These are phyloP conservation scores for Asterochloris sp. DNA, from an alignment of 139 green algal species.

Conservation along the genomic window DNA sequence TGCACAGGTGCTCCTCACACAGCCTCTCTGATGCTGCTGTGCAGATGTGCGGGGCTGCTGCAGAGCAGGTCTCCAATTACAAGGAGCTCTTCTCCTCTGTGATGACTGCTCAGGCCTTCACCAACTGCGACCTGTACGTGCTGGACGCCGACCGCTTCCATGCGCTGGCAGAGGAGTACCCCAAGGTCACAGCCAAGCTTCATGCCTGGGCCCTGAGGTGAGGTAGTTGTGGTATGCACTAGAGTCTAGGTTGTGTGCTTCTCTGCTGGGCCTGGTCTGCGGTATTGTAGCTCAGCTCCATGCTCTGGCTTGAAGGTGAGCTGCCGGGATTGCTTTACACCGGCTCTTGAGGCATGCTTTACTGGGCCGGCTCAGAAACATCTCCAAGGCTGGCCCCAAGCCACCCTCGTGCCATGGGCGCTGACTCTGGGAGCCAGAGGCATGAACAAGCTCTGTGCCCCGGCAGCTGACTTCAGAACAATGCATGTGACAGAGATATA, in stretches of 20 bases:
- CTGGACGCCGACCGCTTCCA: conserved; percentile 11
- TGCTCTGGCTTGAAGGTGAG: neutral
- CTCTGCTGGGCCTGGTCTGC: neutral
- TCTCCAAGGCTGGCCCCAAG: neutral
- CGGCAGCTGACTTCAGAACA: too few species aligned
- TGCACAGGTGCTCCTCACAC: neutral
- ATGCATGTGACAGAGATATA: too few species aligned
- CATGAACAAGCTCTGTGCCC: too few species aligned
- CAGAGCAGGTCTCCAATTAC: conserved; percentile 7
- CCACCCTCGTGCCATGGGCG: too few species aligned
- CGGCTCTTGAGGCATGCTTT: too few species aligned
- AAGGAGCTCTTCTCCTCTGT: neutral
- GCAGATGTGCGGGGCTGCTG: neutral
- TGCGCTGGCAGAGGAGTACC: neutral
- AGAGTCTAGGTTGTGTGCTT: neutral
- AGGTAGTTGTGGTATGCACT: neutral
- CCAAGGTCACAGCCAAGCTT: conserved; percentile 3
- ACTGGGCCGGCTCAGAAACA: neutral
- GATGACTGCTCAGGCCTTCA: neutral
- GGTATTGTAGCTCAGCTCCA: neutral
- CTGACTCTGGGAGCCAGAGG: neutral
- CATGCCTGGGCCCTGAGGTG: conserved; percentile 2
- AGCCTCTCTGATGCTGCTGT: neutral
- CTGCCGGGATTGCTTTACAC: neutral
- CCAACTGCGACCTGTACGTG: conserved; percentile 7